A percentile compares a stretch with the other conserved stretches of the same genome.
Conservation (phyloP, 2,329 filamentous ascomycete species). For the Penicillium sp. region DNA sequence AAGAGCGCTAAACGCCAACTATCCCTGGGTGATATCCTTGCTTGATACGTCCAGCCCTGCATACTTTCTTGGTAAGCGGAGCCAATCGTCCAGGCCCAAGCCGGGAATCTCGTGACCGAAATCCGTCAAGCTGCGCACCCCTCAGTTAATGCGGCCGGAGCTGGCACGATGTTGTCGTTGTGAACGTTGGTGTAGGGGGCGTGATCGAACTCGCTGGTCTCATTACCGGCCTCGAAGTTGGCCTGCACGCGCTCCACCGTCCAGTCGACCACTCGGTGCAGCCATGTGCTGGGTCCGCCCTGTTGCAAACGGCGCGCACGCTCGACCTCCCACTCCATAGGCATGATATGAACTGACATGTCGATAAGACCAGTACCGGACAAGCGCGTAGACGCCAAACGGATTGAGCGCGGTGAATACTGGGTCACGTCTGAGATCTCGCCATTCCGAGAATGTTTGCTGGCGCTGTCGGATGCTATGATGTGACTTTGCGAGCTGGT, state of each 20-base stretch:
- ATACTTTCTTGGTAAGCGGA: not conserved
- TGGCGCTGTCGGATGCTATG: not conserved
- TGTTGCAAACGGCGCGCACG: not conserved
- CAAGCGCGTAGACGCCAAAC: not conserved
- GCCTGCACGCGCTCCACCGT: not conserved
- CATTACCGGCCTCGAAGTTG: not conserved
- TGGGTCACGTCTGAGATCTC: not conserved
- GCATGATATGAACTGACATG: not conserved
- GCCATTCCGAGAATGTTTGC: not conserved
- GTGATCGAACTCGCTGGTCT: not conserved
- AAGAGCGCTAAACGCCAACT: not conserved
- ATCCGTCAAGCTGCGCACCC: not conserved
- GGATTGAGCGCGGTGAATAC: not conserved
- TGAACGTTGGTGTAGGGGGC: not conserved
- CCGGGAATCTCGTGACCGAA: not conserved
- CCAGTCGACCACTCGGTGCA: not conserved
- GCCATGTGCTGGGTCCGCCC: not conserved
- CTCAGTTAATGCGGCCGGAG: not conserved
- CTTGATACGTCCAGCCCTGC: not conserved
- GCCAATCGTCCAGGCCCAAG: not conserved
- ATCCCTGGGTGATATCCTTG: not conserved
- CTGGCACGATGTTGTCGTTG: not conserved
- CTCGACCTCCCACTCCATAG: not conserved
- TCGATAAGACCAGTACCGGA: not conserved
- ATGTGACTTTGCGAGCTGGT: not conserved